phyloP scores from a whole-genome alignment of 2,329 filamentous ascomycete genomes.

The Nothopassalora personata region DNA sequence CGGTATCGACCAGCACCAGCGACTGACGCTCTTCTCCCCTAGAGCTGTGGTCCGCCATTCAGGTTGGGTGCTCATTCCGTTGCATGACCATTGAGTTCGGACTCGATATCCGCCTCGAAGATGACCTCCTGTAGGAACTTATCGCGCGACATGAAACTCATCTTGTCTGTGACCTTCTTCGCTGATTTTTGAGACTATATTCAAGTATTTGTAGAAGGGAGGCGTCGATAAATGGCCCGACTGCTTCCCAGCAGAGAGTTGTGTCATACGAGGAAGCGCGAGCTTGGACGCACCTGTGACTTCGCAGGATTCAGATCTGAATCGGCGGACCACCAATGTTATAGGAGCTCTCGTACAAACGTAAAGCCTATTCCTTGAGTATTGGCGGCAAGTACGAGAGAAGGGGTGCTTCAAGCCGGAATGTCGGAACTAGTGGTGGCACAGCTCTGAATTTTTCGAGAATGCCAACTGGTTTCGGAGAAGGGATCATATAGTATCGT shows the following conservation, averaged over 20 bases:
- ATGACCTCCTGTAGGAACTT: conserved; percentile 6
- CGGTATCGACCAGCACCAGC: conserved; percentile 1
- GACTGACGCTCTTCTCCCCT: too few relatives aligned
- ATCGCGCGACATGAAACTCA: conserved; percentile 1
- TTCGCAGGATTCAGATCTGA: background rate
- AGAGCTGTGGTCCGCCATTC: conserved; percentile 5
- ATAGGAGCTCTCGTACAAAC: background rate
- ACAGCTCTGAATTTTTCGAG: too few relatives aligned
- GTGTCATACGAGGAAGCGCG: background rate
- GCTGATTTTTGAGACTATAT: too few relatives aligned
- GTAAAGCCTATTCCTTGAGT: background rate
- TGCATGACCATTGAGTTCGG: conserved; percentile 1
- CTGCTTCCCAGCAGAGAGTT: background rate
- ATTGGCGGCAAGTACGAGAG: background rate
- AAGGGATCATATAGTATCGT: too few relatives aligned
- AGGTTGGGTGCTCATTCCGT: conserved; percentile 8
- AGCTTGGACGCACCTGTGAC: background rate
- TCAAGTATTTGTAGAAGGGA: background rate
- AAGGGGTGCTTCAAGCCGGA: background rate
- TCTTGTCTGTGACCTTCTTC: background rate
- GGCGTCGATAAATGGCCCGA: background rate
- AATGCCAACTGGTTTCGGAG: too few relatives aligned
- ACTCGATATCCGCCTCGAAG: conserved; percentile 7
- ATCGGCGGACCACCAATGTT: background rate
- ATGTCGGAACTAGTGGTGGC: too few relatives aligned